Evolutionary conservation across 2,329 filamentous ascomycete species (phyloP), one percentile per base, ranked within the genome.

Genomic region (Aquanectria penicillioides): DNA sequence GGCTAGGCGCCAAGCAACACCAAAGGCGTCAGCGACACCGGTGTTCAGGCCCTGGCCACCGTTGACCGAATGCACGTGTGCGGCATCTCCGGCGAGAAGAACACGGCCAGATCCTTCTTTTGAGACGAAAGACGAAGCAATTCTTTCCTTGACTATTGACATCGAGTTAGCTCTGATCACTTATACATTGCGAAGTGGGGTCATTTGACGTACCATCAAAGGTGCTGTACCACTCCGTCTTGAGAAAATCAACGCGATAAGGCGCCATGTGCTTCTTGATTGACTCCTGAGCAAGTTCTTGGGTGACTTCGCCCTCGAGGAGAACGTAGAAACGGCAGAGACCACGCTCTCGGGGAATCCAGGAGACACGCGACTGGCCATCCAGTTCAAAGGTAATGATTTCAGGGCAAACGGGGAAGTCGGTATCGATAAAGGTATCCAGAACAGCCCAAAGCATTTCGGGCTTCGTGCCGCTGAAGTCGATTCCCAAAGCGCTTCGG

Each of bases 1-100:
- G 6, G 68, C 77, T 0, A 86, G 65, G 29, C 85, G 84, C 83
- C 84, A 87, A 8, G 78, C 79, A 1, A 87, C 67, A 37, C 81
- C 83, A 23, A 85, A 81, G 0, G 83, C 82, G 66, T 87, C 84
- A 6, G 82, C 80, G 26, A 86, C 78, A 4, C 85, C 84, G 0
- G 84, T 86, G 63, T 87, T 87, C 64, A 87, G 77, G 0, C 85
- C 85, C 61, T 86, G 84, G 0, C 83, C 85, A 0, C 83, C 84
- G 8, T 83, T 82, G 29, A 83, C 82, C 1, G 77, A 83, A 56
- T 86, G 83, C 3, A 83, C 83, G 52, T 87, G 84, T 1, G 82
- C 83, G 0, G 84, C 83, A 53, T 87, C 85, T 3, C 85, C 85
- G 6, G 81, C 83, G 0, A 87, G 72, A 38, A 86, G 78, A 5